Base-by-base conservation (phyloP, 257 asterid genomes). In the Galeopsis tetrahit region DNA sequence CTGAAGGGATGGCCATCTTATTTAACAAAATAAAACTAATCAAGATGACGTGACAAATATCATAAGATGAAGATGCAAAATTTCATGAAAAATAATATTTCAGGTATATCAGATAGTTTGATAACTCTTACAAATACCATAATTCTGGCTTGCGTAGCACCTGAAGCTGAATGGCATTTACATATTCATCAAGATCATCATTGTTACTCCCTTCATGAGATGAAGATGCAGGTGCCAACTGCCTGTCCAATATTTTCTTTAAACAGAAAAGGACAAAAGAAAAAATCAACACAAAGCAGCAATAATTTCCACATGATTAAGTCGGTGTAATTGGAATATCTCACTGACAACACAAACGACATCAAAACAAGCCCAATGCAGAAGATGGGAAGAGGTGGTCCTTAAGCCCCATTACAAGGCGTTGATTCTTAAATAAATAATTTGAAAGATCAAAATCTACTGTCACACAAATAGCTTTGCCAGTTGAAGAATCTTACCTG, bases 91-190 rank as follows among this genome's bases (percentile, higher is more conserved):
- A 55, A 70, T 38, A 62, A 44, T 4, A 72, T 55, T 10, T 34
- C 17, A 65, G 59, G 43, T 65, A 64, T 80, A 77, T 78, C 32
- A 48, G 66, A 71, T 72, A 63, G 83, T 84, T 66, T 49, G 75
- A 85, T 56, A 63, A 78, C 80, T 90, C 97, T 90, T 93, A 93
- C 98, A 78, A 84, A 83, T 88, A 83, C 88, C 93, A 87, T 66
- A 83, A 81, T 68, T 83, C 90, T 76, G 92, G 90, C 80, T 68
- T 77, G 55, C 40, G 84, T 76, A 78, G 84, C 66, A 84, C 74
- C 82, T 82, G 89, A 52, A 63, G 55, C 70, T 78, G 85, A 68
- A 79, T 70, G 39, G 78, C 85, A 36, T 79, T 70, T 32, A 66
- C 75, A 64, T 71, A 69, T 71, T 83, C 82, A 68, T 75, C 83